Base-by-base conservation (phyloP, 2,329 filamentous ascomycete species). In the Coleophoma crateriformis region DNA sequence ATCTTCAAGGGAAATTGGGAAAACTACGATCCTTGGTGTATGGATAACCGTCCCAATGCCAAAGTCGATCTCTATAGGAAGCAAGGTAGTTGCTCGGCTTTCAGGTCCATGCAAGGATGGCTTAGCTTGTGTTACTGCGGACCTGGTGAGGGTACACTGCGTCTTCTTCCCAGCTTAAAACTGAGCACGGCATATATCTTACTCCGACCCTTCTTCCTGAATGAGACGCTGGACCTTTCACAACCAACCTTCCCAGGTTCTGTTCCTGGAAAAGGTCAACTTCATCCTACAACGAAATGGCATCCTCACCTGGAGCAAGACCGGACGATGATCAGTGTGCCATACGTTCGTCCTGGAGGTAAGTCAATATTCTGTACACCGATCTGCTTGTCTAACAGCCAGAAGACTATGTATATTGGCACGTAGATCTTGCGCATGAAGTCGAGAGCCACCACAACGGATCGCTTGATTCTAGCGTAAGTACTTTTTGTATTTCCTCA, bases 391-490 rank as follows among this genome's bases (percentile, higher is more conserved):
- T 7, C 27, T 27, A 27, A 27, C 27, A 7, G 6, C 27, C 6
- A 4, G 27, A 27, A 10, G 83, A 86, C 63, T 86, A 80, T 57
- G 81, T 86, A 7, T 71, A 80, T 60, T 76, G 85, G 85, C 58
- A 75, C 73, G 77, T 56, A 61, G 48, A 58, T 32, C 51, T 74
- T 2, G 13, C 34, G 11, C 90, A 95, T 63, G 80, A 88, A 0
- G 90, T 95, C 1, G 90, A 96, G 69, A 83, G 79, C 54, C 73
- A 83, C 2, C 90, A 95, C 63, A 67, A 67, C 1, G 90, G 90
- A 4, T 73, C 68, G 2, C 67, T 72, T 0, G 90, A 95, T 65
- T 88, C 86, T 0, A 90, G 84, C 58, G 90, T 95, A 0, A 27
- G 27, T 27, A 27, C 27, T 7, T 10, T 10, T 27, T 27, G 2